Base-by-base conservation (phyloP, 164 flowering plant species). In the Liquidambar formosana region DNA sequence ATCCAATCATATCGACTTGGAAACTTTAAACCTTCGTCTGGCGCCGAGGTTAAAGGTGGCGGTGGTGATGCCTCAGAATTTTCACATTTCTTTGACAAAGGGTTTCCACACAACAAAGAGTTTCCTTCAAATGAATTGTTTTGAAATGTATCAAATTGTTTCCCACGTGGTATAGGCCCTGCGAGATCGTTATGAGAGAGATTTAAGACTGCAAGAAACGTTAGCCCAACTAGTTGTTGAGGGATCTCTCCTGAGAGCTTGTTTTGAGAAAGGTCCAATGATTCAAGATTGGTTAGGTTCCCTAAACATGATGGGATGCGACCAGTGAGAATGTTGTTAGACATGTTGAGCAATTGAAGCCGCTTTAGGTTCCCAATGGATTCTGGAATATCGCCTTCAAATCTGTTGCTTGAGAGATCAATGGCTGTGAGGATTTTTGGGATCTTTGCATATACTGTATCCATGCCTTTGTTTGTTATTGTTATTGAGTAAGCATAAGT, bases 211-310 rank as follows among this genome's bases (percentile, higher is more conserved):
- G 9, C 3, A 18, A 68, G 71, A 33, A 59, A 59, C 0, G 25
- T 47, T 4, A 68, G 33, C 38, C 47, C 18, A 10, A 6, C 10
- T 8, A 68, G 49, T 28, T 46, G 45, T 1, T 3, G 23, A 33
- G 74, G 74, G 18, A 71, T 71, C 43, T 47, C 47, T 25, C 69
- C 69, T 5, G 48, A 12, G 60, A 71, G 74, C 57, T 41, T 6
- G 63, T 71, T 64, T 1, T 26, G 9, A 23, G 73, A 71, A 9
- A 71, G 53, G 63, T 71, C 73, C 44, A 63, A 44, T 25, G 68
- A 57, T 57, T 71, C 74, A 2, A 71, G 9, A 0, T 19, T 26
- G 10, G 23, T 19, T 19, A 71, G n/a, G 43, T 57, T 64, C 10
- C 33, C 69, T 27, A 71, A 44, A 0, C 48, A 58, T n/a, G 21